Evolutionary conservation across 306 rosid species (phyloP), one percentile per base, ranked within the genome.

Genomic region (Quillaja saponaria): DNA sequence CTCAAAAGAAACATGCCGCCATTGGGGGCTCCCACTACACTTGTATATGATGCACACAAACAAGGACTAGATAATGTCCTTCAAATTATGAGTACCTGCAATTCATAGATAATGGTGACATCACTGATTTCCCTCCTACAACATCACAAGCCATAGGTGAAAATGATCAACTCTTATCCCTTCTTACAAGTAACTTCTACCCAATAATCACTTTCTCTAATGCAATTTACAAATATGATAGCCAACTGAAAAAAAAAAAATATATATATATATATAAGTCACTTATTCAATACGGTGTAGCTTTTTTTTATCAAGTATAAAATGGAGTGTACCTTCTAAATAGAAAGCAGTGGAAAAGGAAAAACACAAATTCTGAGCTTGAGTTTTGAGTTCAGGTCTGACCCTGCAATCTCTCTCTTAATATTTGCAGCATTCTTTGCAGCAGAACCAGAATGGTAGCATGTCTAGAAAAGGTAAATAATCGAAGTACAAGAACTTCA

Each of bases 51-150:
- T 70, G 97, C 97, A 21, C 99, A 94, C 71, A 83, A 80, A 68
- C 63, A 40, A 63, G 97, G 99, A 45, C 78, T 94, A 18, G 95
- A 89, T n/a, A n/a, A n/a, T n/a, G n/a, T n/a, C 85, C 99, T 41
- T 46, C 75, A 12, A 38, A 66, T n/a, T n/a, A n/a, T 10, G 99
- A 94, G 81, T 89, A 87, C 80, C 61, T 81, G 46, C 91, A 89
- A 48, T 94, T 78, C 51, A 10, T 87, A 7, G 95, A 87, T 70
- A 76, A 94, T 64, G 99, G 97, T 20, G 69, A 89, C 62, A 66
- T 83, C 31, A 80, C 99, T 0, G 99, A 94, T 71, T 94, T 85
- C 80, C 68, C 90, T 63, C 18, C 72, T 10, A 78, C 99, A 55
- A 91, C 99, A 48, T 46, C 86, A 28, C 80, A 80, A 74, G 91